These are phyloP conservation scores for Penicillium sclerotigenum DNA, from an alignment of 2,329 filamentous ascomycete genomes.

Conservation along the genomic window DNA sequence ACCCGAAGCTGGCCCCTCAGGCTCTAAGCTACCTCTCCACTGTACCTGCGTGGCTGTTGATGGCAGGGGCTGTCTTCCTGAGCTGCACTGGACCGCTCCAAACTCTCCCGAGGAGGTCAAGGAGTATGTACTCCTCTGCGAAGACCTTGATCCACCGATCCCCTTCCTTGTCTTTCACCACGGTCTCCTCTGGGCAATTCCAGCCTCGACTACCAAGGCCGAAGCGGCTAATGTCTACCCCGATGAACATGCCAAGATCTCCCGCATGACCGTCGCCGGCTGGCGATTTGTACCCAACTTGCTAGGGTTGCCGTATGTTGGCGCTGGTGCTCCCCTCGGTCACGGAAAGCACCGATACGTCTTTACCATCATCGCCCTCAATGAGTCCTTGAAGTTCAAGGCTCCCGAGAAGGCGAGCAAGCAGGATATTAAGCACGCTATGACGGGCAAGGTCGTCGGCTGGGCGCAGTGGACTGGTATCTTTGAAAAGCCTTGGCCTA, in stretches of 20 bases:
- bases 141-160: constrained; percentile 33
- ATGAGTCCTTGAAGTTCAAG: constrained; percentile 21
- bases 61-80: constrained; percentile 22
- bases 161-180: constrained; percentile 29
- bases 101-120: constrained; percentile 12
- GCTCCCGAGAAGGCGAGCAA: constrained; percentile 23
- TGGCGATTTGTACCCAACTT: constrained; percentile 31
- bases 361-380: constrained; percentile 32
- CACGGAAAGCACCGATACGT: constrained; percentile 36
- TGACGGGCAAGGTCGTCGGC: constrained; percentile 30
- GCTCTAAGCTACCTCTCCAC: constrained; percentile 20
- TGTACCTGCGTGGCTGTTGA: constrained; percentile 26
- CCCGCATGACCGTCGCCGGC: constrained; percentile 23
- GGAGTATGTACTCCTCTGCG: constrained; percentile 30
- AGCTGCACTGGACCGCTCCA: constrained; percentile 25
- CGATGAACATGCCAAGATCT: constrained; percentile 5
- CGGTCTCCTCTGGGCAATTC: constrained; percentile 33
- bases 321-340: constrained; percentile 28
- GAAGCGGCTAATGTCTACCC: constrained; percentile 17
- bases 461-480: constrained; percentile 34
- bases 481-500: constrained; percentile 28
- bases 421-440: constrained; percentile 27
- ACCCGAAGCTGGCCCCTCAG: constrained; percentile 23
- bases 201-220: constrained; percentile 16
- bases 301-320: constrained; percentile 23